Evolutionary conservation across 192 early-diverging fungal species (phyloP).

Genomic region (Chytriomyces confervae): DNA sequence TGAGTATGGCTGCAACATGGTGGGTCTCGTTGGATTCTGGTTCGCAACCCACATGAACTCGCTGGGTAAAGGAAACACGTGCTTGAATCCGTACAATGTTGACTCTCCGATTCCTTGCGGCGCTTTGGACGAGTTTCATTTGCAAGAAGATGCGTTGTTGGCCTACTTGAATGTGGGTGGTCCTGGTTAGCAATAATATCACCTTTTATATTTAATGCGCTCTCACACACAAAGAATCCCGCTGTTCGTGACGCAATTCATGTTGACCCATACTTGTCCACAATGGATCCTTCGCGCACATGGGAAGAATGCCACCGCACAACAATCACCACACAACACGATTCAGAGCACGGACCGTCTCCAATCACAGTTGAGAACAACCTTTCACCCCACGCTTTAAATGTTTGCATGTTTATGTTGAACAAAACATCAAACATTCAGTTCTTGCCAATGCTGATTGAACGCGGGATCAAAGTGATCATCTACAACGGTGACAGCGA

Average conservation of each 20-base stretch:
- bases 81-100: slow-evolving; percentile 28
- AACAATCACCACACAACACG: background rate
- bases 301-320: slow-evolving; percentile 21
- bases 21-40: background rate
- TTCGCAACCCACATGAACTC: background rate
- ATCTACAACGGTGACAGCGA: slow-evolving; percentile 31
- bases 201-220: too few species aligned
- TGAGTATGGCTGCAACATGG: background rate
- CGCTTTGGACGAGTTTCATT: background rate
- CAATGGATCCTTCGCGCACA: background rate
- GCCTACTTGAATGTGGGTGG: slow-evolving; percentile 13
- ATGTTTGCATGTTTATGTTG: too few species aligned
- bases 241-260: slow-evolving; percentile 32
- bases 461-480: slow-evolving; percentile 5
- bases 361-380: background rate
- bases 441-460: slow-evolving; percentile 23
- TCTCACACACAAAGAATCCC: background rate
- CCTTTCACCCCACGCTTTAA: too few species aligned
- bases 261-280: slow-evolving; percentile 28
- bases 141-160: background rate
- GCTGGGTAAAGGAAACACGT: background rate
- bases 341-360: background rate
- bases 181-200: slow-evolving; percentile 12
- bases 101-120: background rate
- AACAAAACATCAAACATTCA: background rate